Evolutionary conservation across 805 yeast species (phyloP).

Genomic region (Lipomyces orientalis): DNA sequence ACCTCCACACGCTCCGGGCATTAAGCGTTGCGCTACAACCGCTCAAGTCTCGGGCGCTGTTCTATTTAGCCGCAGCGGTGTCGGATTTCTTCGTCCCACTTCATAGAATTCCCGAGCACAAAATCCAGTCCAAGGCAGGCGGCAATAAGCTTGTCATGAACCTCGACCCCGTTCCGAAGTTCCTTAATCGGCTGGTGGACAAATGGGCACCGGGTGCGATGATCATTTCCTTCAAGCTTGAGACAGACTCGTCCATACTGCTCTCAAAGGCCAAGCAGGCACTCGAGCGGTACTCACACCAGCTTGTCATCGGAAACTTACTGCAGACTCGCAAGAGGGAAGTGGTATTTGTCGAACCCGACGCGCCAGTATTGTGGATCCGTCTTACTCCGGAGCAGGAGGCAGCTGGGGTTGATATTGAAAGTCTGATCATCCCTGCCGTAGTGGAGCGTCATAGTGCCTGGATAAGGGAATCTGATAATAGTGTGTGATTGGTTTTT

Average conservation of each 20-base stretch:
- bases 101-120: conserved; percentile 86
- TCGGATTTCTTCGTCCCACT: conserved; percentile 93
- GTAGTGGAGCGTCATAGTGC: conserved; percentile 66
- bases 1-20: conserved; percentile 78
- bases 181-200: conserved; percentile 82
- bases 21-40: conserved; percentile 65
- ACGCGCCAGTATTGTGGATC: conserved; percentile 44
- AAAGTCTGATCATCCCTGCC: conserved; percentile 77
- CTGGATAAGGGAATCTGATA: conserved; percentile 55
- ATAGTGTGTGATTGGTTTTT: not conserved
- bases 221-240: conserved; percentile 93
- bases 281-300: conserved; percentile 84
- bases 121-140: conserved; percentile 79
- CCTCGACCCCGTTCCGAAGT: conserved; percentile 95
- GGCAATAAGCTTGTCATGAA: conserved; percentile 81
- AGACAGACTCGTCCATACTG: conserved; percentile 77
- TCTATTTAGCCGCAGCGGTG: conserved; percentile 96
- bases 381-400: conserved; percentile 52
- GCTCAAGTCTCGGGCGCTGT: conserved; percentile 64
- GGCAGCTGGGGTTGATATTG: conserved; percentile 63
- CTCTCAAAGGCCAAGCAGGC: conserved; percentile 80
- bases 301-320: conserved; percentile 90
- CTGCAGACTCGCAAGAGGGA: conserved; percentile 85
- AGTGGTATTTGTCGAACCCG: conserved; percentile 79
- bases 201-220: conserved; percentile 94